Evolutionary conservation across 2,329 filamentous ascomycete species (phyloP).

Genomic region (Hypoxylon sp.): DNA sequence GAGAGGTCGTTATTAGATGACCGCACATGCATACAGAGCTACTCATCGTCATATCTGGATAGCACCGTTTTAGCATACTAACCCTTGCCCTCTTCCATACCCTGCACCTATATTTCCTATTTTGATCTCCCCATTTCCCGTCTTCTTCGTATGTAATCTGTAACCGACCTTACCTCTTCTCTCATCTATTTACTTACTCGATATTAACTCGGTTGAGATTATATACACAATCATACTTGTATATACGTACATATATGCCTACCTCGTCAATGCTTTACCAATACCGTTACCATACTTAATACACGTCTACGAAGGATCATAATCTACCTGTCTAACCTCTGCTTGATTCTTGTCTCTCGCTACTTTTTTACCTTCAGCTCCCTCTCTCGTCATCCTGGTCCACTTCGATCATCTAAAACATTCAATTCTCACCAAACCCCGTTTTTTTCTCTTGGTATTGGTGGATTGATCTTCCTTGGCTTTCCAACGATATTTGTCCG

Average conservation of each 20-base stretch:
- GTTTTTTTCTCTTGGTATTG: conserved; percentile 39
- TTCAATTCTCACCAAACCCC: conserved; percentile 20
- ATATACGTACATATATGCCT: conserved; percentile 19
- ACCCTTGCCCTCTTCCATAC: conserved; percentile 25
- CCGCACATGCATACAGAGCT: conserved; percentile 34
- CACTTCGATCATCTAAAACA: conserved; percentile 30
- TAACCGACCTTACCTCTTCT: conserved; percentile 24
- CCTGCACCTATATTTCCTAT: conserved; percentile 31
- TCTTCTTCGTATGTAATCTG: conserved; percentile 30
- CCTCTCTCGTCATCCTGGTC: conserved; percentile 28
- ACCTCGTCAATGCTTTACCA: conserved; percentile 13
- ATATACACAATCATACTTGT: conserved; percentile 12
- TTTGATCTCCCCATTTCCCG: conserved; percentile 35
- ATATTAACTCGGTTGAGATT: conserved; percentile 19
- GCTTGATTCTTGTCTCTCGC: not conserved
- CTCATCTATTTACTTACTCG: conserved; percentile 10
- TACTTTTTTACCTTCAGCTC: not conserved
- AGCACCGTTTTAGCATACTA: conserved; percentile 24
- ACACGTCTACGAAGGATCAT: conserved; percentile 7
- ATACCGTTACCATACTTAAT: conserved; percentile 12
- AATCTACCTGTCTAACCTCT: not conserved
- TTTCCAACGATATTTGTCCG: conserved; percentile 34
- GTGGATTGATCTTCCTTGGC: conserved; percentile 39
- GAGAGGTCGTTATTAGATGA: conserved; percentile 25
- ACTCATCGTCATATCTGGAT: conserved; percentile 34